Conservation (phyloP, 2,329 filamentous ascomycete species). For the Ascochyta lentis region DNA sequence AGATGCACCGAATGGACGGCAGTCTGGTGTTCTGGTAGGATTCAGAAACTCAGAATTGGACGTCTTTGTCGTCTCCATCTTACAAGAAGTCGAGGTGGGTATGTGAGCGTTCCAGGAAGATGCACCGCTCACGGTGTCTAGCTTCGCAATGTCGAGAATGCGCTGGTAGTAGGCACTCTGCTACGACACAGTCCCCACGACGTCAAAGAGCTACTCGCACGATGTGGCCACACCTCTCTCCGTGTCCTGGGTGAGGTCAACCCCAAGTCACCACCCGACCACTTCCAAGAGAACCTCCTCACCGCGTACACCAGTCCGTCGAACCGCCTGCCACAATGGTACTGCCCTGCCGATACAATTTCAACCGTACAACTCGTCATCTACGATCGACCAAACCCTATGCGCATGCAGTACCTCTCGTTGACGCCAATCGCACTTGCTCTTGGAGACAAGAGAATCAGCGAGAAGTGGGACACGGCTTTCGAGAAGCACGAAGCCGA, state of each 20-base stretch:
- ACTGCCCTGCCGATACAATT: constrained; percentile 68
- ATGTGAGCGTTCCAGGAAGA: constrained; percentile 39
- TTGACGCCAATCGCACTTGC: constrained; percentile 87
- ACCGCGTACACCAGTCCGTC: constrained; percentile 62
- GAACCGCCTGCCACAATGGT: constrained; percentile 71
- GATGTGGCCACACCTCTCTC: constrained; percentile 83
- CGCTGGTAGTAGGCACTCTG: constrained; percentile 81
- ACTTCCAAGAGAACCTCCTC: constrained; percentile 73
- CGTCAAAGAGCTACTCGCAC: constrained; percentile 77
- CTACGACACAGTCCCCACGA: constrained; percentile 83
- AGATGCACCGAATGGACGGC: constrained; percentile 75
- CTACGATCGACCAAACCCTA: constrained; percentile 85
- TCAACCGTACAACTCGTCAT: constrained; percentile 85
- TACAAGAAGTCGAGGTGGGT: constrained; percentile 87
- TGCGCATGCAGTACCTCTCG: constrained; percentile 95
- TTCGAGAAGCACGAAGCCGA: constrained; percentile 68
- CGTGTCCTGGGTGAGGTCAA: constrained; percentile 88
- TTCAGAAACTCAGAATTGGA: constrained; percentile 94
- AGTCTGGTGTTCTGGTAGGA: constrained; percentile 86
- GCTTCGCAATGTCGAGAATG: constrained; percentile 74
- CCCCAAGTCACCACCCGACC: constrained; percentile 54
- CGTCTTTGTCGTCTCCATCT: constrained; percentile 84
- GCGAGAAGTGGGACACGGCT: constrained; percentile 48
- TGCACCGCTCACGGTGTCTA: constrained; percentile 16
- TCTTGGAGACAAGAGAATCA: constrained; percentile 67